A percentile compares a stretch with the other conserved stretches of the same genome.
phyloP scores from a whole-genome alignment of 768 basidiomycete genomes.

The Tricholoma flavovirens region DNA sequence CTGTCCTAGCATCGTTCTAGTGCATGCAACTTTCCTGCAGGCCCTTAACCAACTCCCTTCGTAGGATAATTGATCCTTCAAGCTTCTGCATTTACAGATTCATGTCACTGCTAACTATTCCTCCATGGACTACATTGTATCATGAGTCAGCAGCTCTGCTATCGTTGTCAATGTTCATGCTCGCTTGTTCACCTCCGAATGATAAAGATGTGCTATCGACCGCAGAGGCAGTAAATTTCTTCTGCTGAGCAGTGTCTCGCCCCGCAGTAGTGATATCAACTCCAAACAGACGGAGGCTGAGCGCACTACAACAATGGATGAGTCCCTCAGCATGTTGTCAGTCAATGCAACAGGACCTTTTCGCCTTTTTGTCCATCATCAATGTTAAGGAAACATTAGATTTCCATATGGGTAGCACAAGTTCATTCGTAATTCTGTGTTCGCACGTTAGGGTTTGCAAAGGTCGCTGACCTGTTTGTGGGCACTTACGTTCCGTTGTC shows the following conservation, averaged over 20 bases:
- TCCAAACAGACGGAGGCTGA: slow-evolving; percentile 82
- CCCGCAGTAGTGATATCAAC: slow-evolving; percentile 63
- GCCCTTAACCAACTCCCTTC: background rate
- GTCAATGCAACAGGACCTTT: slow-evolving; percentile 54
- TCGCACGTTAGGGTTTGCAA: too few relatives aligned
- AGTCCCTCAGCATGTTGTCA: background rate
- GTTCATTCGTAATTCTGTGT: slow-evolving; percentile 63
- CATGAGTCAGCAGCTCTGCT: background rate
- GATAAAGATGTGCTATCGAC: slow-evolving; percentile 1
- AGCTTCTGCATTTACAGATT: background rate
- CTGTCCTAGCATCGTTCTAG: slow-evolving; percentile 41
- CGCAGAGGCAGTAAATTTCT: background rate
- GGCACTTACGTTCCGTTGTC: slow-evolving; percentile 50
- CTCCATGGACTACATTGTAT: background rate
- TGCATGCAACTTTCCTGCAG: too few relatives aligned
- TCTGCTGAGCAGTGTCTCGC: slow-evolving; percentile 25
- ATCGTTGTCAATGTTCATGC: background rate
- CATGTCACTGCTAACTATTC: background rate
- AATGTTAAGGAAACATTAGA: slow-evolving; percentile 80
- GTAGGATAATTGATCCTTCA: background rate
- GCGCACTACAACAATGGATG: slow-evolving; percentile 48
- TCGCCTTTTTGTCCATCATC: slow-evolving; percentile 96
- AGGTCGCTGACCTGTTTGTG: background rate
- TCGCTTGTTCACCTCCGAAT: background rate
- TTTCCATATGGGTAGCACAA: slow-evolving; percentile 95